These are phyloP conservation scores for Colletotrichum echinochloae DNA, from an alignment of 2,329 filamentous ascomycete genomes.

Conservation along the genomic window DNA sequence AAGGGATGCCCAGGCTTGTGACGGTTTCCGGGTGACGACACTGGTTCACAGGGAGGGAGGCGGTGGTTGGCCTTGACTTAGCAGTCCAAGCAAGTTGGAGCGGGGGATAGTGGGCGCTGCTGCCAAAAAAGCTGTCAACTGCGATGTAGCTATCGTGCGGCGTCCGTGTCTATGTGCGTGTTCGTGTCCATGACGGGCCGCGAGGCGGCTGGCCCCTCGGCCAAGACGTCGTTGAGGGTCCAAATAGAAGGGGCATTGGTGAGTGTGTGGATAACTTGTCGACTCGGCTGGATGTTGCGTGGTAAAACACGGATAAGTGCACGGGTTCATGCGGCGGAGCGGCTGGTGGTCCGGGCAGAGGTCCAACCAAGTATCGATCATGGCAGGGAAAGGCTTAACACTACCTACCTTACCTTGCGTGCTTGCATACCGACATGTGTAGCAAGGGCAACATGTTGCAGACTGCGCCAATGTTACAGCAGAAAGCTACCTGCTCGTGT, in stretches of 20 bases:
- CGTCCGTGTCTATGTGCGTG: conserved; percentile 4
- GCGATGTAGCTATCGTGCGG: conserved; percentile 12
- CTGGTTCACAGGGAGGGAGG: neutral
- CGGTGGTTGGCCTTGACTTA: neutral
- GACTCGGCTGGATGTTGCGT: conserved; percentile 35
- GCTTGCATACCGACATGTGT: neutral
- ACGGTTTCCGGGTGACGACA: conserved; percentile 13
- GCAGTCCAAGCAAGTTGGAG: conserved; percentile 15
- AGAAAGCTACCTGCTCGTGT: conserved; percentile 10
- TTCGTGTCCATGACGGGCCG: neutral
- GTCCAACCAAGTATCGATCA: conserved; percentile 12
- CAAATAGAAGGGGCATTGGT: neutral
- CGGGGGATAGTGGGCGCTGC: conserved; percentile 16
- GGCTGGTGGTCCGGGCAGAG: conserved; percentile 28
- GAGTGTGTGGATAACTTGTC: neutral
- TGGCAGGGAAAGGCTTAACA: neutral
- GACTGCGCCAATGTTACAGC: conserved; percentile 28
- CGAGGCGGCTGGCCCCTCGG: neutral
- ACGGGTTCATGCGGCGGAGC: conserved; percentile 35
- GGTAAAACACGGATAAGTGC: conserved; percentile 36
- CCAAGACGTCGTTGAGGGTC: neutral
- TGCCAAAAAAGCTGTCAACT: conserved; percentile 1
- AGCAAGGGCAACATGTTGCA: conserved; percentile 17
- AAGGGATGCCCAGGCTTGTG: conserved; percentile 38
- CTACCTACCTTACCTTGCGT: neutral